phyloP scores from a whole-genome alignment of 1,284 basidiomycete species.

The Vanrija humicola region DNA sequence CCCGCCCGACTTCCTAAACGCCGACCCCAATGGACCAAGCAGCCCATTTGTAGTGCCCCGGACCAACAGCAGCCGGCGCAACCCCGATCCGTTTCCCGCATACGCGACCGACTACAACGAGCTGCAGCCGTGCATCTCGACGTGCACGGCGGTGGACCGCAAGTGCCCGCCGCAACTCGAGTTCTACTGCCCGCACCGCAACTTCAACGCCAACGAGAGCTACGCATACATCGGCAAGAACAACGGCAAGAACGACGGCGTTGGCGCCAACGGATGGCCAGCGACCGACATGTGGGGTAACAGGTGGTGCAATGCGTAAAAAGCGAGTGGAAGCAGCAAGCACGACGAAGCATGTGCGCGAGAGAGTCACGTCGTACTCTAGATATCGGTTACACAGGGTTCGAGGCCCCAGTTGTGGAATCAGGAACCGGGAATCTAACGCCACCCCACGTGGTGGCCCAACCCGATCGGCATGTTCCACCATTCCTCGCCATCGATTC shows the following conservation, averaged over 20 bases:
- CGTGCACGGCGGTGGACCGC: slow-evolving; percentile 67
- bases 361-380: no score
- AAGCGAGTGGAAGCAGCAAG: no score
- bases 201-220: slow-evolving; percentile 63
- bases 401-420: no score
- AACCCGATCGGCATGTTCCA: no score
- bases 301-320: slow-evolving; percentile 64
- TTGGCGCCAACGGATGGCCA: slow-evolving; percentile 53
- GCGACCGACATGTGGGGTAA: slow-evolving; percentile 71
- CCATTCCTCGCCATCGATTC: no score
- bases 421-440: no score
- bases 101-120: slow-evolving; percentile 53
- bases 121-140: slow-evolving; percentile 72
- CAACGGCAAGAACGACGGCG: slow-evolving; percentile 52
- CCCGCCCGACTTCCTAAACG: slow-evolving; percentile 47
- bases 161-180: slow-evolving; percentile 68
- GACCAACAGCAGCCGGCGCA: slow-evolving; percentile 49
- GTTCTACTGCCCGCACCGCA: slow-evolving; percentile 64
- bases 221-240: slow-evolving; percentile 69
- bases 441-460: no score
- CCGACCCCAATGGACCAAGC: slow-evolving; percentile 37
- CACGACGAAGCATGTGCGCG: no score
- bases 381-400: no score
- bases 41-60: slow-evolving; percentile 47
- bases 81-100: slow-evolving; percentile 20